Percentiles rank a stretch among this genome's conserved stretches.
Conservation (phyloP, 495 filamentous ascomycete genomes). For the Sordaria brevicollis region DNA sequence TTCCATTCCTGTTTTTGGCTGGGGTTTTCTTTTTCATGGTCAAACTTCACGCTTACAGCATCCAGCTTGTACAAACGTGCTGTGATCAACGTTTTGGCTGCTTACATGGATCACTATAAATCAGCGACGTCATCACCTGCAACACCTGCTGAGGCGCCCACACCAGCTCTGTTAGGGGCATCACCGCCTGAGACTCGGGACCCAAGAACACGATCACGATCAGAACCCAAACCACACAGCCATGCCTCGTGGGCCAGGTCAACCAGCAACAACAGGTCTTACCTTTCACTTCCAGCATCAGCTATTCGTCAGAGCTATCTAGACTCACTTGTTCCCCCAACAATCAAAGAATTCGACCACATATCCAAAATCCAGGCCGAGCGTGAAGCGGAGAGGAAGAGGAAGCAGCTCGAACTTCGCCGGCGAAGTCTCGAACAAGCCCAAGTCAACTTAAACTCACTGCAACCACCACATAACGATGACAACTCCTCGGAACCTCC, state of each 20-base stretch:
- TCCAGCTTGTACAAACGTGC: not conserved
- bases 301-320: slow-evolving; percentile 33
- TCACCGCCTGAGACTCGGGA: not conserved
- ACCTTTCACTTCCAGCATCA: not conserved
- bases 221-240: not conserved
- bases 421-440: slow-evolving; percentile 14
- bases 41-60: not conserved
- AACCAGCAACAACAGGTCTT: not conserved
- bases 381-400: slow-evolving; percentile 34
- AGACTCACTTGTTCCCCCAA: slow-evolving; percentile 36
- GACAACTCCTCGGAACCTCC: not conserved
- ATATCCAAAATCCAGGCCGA: slow-evolving; percentile 34
- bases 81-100: not conserved
- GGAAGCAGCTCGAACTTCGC: slow-evolving; percentile 21
- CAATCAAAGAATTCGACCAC: slow-evolving; percentile 28
- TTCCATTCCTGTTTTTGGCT: not conserved
- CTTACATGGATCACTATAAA: not conserved
- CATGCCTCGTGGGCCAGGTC: not conserved
- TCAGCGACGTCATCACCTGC: not conserved
- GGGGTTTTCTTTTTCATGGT: not conserved
- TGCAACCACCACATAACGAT: not conserved
- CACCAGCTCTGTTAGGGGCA: not conserved
- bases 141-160: not conserved
- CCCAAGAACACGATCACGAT: not conserved
- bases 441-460: slow-evolving; percentile 13